phyloP scores from a whole-genome alignment of 2,329 filamentous ascomycete genomes.

The Clonostachys rosea region DNA sequence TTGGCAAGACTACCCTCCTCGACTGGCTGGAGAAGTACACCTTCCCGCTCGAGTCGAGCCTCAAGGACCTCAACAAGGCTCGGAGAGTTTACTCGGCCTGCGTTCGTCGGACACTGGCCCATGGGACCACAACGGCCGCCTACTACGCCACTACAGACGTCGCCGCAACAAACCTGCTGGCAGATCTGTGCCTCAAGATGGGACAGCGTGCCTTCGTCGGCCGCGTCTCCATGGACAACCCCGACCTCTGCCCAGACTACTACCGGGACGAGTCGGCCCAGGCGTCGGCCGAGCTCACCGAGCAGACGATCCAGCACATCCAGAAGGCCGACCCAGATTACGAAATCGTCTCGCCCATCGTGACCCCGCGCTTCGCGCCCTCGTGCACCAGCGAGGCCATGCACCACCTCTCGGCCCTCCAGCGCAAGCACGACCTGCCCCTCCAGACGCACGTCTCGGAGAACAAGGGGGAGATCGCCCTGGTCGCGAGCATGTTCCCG shows the following conservation, averaged over 20 bases:
- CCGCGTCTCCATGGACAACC: conserved; percentile 88
- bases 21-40: conserved; percentile 95
- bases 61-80: conserved; percentile 59
- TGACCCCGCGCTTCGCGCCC: conserved; percentile 71
- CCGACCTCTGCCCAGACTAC: conserved; percentile 61
- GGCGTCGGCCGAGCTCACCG: conserved; percentile 50
- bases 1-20: conserved; percentile 87
- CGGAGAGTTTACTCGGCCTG: conserved; percentile 71
- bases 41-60: conserved; percentile 83
- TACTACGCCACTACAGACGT: conserved; percentile 93
- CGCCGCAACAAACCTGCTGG: conserved; percentile 83
- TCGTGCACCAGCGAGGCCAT: conserved; percentile 59
- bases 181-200: conserved; percentile 70
- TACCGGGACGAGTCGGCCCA: conserved; percentile 72
- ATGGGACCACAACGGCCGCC: conserved; percentile 91
- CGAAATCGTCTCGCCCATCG: conserved; percentile 68
- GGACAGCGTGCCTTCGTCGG: conserved; percentile 92
- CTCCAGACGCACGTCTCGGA: conserved; percentile 91
- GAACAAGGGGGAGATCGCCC: conserved; percentile 66
- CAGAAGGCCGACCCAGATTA: conserved; percentile 58
- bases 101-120: conserved; percentile 73
- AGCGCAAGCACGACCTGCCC: conserved; percentile 56
- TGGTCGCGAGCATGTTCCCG: conserved; percentile 70
- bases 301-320: conserved; percentile 61
- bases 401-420: conserved; percentile 57